phyloP scores from a whole-genome alignment of 495 filamentous ascomycete species.

The Talaromyces borbonicus region DNA sequence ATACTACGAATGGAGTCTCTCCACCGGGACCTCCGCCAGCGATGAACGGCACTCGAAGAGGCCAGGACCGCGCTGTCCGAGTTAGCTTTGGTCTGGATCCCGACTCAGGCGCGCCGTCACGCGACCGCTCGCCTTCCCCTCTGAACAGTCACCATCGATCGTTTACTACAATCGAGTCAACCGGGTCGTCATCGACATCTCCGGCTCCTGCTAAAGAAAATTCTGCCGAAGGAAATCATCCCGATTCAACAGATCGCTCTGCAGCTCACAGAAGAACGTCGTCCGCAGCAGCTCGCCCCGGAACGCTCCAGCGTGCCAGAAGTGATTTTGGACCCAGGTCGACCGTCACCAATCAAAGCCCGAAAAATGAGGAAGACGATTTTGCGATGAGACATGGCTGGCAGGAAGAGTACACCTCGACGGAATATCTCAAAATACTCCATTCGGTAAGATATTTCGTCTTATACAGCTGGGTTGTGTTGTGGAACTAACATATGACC shows the following conservation, averaged over 20 bases:
- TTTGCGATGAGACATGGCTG: conserved; percentile 54
- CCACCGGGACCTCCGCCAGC: conserved; percentile 17
- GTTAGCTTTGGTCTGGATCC: conserved; percentile 37
- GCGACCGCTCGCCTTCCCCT: conserved; percentile 31
- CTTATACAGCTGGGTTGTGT: not conserved
- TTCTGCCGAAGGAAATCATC: conserved; percentile 22
- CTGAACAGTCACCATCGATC: conserved; percentile 29
- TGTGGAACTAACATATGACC: not conserved
- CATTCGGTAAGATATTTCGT: conserved; percentile 37
- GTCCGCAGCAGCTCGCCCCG: conserved; percentile 30
- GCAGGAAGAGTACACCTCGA: conserved; percentile 51
- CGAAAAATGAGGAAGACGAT: conserved; percentile 35
- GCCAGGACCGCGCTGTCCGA: conserved; percentile 28
- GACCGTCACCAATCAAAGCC: conserved; percentile 21
- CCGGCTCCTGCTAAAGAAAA: conserved; percentile 25
- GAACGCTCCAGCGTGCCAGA: conserved; percentile 55
- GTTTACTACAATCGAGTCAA: conserved; percentile 27
- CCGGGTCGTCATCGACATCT: conserved; percentile 15
- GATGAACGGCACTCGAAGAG: conserved; percentile 24
- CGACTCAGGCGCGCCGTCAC: conserved; percentile 33
- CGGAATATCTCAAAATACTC: conserved; percentile 46
- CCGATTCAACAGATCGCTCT: conserved; percentile 14
- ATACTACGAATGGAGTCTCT: conserved; percentile 16
- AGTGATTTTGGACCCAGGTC: conserved; percentile 55
- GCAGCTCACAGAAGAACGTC: conserved; percentile 22